A percentile compares a stretch with the other conserved stretches of the same genome.
Evolutionary conservation across 345 rosid species (phyloP).

Genomic region (Salix dunnii): DNA sequence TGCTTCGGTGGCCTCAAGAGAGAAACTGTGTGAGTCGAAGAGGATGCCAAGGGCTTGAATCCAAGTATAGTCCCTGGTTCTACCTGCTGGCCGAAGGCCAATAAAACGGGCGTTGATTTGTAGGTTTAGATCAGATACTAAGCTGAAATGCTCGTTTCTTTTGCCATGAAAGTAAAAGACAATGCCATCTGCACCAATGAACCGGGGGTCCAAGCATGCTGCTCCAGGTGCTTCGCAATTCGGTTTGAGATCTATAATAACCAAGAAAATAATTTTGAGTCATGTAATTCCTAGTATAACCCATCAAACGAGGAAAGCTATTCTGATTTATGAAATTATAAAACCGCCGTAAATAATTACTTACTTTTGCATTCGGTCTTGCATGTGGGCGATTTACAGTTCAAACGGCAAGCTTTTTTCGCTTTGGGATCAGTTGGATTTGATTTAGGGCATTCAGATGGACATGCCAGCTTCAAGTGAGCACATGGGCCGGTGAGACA

Average conservation of each 20-base stretch:
- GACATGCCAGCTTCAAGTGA: slow-evolving; percentile 5
- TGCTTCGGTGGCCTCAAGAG: slow-evolving; percentile 49
- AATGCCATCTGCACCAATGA: slow-evolving; percentile 65
- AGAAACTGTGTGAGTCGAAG: slow-evolving; percentile 44
- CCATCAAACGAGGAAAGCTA: too few relatives aligned
- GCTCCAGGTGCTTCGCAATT: slow-evolving; percentile 46
- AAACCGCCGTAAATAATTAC: background rate
- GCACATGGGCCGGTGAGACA: too few relatives aligned
- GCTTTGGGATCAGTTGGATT: slow-evolving; percentile 6
- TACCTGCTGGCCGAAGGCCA: slow-evolving; percentile 49
- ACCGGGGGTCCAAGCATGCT: slow-evolving; percentile 63
- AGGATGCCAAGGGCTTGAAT: slow-evolving; percentile 56
- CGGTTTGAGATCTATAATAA: slow-evolving; percentile 25
- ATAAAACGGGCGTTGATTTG: slow-evolving; percentile 69
- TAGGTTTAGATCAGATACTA: slow-evolving; percentile 50
- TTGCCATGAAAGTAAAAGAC: slow-evolving; percentile 70
- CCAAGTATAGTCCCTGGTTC: slow-evolving; percentile 63
- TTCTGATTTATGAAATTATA: too few relatives aligned
- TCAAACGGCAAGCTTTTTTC: slow-evolving; percentile 33
- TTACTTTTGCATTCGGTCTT: slow-evolving; percentile 35
- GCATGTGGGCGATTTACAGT: slow-evolving; percentile 39
- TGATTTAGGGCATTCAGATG: slow-evolving; percentile 31
- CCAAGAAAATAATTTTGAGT: too few relatives aligned
- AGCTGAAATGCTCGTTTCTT: slow-evolving; percentile 47
- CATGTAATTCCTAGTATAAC: too few relatives aligned